These are phyloP conservation scores for Saturnispora mendoncae DNA, from an alignment of 805 yeast genomes.

Conservation along the genomic window DNA sequence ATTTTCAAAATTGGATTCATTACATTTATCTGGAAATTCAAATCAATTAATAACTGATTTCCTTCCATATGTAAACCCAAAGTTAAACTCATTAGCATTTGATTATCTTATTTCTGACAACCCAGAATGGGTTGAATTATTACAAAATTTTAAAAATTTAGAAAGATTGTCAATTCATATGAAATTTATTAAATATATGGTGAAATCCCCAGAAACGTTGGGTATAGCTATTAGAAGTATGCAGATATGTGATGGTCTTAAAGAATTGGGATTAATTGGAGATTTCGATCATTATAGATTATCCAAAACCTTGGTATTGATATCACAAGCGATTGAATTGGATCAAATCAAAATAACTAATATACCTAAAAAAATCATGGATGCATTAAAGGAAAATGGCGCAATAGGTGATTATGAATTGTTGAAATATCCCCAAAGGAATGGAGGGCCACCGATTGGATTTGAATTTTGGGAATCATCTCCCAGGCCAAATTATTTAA, in stretches of 20 bases:
- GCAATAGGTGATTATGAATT: background rate
- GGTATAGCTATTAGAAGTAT: conserved; percentile 1
- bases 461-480: conserved; percentile 2
- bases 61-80: background rate
- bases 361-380: conserved; percentile 1
- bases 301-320: conserved; percentile 1
- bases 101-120: background rate
- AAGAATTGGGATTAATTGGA: background rate
- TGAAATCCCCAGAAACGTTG: conserved; percentile 3
- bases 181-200: conserved; percentile 1
- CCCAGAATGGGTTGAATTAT: background rate
- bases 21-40: conserved; percentile 3
- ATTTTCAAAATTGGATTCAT: background rate
- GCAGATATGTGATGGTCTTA: conserved; percentile 2
- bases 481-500: too few relatives aligned
- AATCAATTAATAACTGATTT: background rate
- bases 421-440: background rate
- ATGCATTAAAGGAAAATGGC: background rate
- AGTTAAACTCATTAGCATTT: background rate
- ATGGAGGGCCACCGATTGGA: conserved; percentile 4
- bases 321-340: conserved; percentile 1
- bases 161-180: conserved; percentile 1
- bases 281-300: conserved; percentile 1
- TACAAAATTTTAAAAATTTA: background rate
- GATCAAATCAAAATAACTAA: background rate